These are phyloP conservation scores for Podospora fimiseda DNA, from an alignment of 495 filamentous ascomycete species.

Conservation along the genomic window DNA sequence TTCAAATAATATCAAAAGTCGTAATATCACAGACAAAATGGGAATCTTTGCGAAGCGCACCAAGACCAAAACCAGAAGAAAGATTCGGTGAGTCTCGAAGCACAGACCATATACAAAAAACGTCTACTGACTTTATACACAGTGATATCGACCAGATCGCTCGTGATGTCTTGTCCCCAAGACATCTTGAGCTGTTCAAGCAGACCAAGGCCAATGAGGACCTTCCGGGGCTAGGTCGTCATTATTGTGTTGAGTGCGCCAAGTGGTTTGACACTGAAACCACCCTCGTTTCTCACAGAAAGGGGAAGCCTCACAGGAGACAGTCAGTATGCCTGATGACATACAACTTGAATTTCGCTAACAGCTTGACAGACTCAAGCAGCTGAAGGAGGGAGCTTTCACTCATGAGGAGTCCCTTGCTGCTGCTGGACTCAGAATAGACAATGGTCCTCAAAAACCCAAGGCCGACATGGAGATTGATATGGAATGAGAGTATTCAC, in stretches of 20 bases:
- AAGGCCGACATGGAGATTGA: conserved; percentile 21
- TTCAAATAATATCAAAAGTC: too few relatives aligned
- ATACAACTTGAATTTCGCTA: background rate
- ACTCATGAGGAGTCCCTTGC: conserved; percentile 80
- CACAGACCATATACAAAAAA: background rate
- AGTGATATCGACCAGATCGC: conserved; percentile 88
- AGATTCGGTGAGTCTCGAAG: conserved; percentile 32
- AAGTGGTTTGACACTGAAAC: conserved; percentile 91
- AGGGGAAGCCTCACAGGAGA: conserved; percentile 88
- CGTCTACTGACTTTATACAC: conserved; percentile 6
- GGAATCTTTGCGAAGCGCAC: conserved; percentile 49
- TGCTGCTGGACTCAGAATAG: conserved; percentile 52
- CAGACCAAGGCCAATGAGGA: conserved; percentile 76
- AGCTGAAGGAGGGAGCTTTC: conserved; percentile 75
- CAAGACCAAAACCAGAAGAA: conserved; percentile 55
- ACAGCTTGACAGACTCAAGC: conserved; percentile 51
- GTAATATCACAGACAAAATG: conserved; percentile 34
- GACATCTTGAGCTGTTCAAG: conserved; percentile 72
- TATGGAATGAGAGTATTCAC: conserved; percentile 15
- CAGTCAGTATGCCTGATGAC: conserved; percentile 51
- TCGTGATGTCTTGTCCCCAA: conserved; percentile 65
- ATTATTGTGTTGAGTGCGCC: conserved; percentile 88
- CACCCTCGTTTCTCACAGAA: conserved; percentile 66
- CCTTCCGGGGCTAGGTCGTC: conserved; percentile 72
- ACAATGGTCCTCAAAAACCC: conserved; percentile 22